phyloP scores from a whole-genome alignment of 257 asterid genomes.

The Ligustrum vulgare region DNA sequence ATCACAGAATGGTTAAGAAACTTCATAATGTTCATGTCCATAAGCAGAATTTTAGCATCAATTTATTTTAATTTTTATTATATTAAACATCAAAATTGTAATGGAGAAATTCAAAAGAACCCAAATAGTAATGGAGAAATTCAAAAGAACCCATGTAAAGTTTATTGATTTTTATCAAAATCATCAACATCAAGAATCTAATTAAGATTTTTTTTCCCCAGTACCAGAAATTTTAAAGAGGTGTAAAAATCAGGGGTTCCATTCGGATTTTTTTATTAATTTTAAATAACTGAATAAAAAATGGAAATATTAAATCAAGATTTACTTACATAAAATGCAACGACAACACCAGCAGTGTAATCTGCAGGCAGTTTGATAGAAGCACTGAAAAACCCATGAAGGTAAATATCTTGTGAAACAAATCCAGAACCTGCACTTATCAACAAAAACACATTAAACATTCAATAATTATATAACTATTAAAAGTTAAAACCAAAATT shows the following conservation, averaged over 20 bases:
- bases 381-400: slow-evolving; percentile 85
- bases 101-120: background rate
- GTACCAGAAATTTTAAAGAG: background rate
- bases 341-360: slow-evolving; percentile 97
- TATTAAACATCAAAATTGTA: background rate
- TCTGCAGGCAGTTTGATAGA: slow-evolving; percentile 86
- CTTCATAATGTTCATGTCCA: background rate
- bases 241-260: background rate
- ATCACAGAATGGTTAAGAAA: slow-evolving; percentile 9
- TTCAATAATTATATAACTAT: slow-evolving; percentile 24
- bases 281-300: background rate
- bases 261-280: background rate
- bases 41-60: background rate
- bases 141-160: background rate
- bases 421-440: slow-evolving; percentile 73
- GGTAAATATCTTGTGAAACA: slow-evolving; percentile 83
- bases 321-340: slow-evolving; percentile 85
- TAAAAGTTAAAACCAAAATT: background rate
- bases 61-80: background rate
- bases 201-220: background rate
- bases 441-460: slow-evolving; percentile 20
- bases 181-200: background rate
- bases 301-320: background rate
- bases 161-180: background rate
- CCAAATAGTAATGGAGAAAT: background rate